Base-by-base conservation (phyloP, 768 basidiomycete genomes). In the Lactifluus volemus region DNA sequence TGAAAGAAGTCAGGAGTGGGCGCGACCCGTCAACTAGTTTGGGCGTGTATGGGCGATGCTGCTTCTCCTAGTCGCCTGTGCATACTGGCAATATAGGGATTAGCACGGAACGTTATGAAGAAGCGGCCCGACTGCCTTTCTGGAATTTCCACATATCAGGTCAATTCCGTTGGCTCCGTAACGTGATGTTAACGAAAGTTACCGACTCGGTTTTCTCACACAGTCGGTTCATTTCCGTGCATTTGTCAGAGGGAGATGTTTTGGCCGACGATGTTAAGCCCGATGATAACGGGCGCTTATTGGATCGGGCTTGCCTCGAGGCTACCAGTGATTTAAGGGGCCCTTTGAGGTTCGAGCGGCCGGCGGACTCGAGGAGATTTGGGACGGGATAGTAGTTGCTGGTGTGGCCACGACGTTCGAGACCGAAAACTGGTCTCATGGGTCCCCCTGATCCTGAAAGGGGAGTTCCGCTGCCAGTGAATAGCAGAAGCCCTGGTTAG, bases 301-400 rank as follows among this genome's bases (percentile, higher is more conserved):
- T 25, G 17, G 44, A 32, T 25, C 9, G 50, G 25, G 42, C 34
- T 17, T 44, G 54, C 54, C 47, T 45, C n/a, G 51, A 58, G 61
- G 56, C 45, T 48, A 62, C 47, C 19, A 49, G 32, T 21, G 8
- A 38, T 29, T n/a, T 14, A 62, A 58, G 53, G 56, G 56, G 61
- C 39, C 15, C 10, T 14, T 25, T 1, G 25, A 25, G 25, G 25
- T 25, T 25, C 41, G 29, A 19, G 21, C n/a, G 47, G 61, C 47
- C 61, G 61, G 61, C 56, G 52, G 61, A 39, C 25, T 21, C n/a
- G 11, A 44, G 21, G 21, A 36, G 48, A 44, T 19, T n/a, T 30
- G 19, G 30, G 9, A 39, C 9, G 30, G 29, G 25, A 17, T n/a
- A 21, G 32, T 5, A 21, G 30, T 42, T 11, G 29, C 21, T 19